A percentile compares a stretch with the other conserved stretches of the same genome.
Evolutionary conservation across 2,329 filamentous ascomycete species (phyloP).

Genomic region (Penicillium sp.): DNA sequence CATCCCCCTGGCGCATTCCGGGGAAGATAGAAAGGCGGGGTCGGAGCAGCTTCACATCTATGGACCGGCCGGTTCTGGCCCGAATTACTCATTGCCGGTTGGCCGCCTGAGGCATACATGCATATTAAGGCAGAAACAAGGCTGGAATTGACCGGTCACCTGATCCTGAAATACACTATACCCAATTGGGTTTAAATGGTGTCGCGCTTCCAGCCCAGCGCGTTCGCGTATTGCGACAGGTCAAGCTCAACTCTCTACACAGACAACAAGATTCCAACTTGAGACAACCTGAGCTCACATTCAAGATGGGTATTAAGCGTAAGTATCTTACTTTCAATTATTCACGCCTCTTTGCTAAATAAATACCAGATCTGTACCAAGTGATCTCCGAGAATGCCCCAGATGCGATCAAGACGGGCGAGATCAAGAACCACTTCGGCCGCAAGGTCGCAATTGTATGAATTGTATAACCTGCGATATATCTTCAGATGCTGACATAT

Average conservation of each 20-base stretch:
- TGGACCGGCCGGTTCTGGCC: conserved; percentile 18
- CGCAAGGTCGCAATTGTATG: conserved; percentile 93
- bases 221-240: conserved; percentile 17
- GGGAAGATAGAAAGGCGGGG: conserved; percentile 23
- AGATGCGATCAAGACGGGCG: conserved; percentile 91
- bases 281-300: neutral
- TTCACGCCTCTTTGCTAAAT: conserved; percentile 54
- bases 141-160: conserved; percentile 16
- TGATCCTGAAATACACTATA: conserved; percentile 13
- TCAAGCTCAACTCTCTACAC: conserved; percentile 5
- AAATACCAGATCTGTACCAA: conserved; percentile 63
- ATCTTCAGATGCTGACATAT: conserved; percentile 20
- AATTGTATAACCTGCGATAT: neutral
- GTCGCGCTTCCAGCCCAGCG: conserved; percentile 17
- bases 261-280: neutral
- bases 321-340: conserved; percentile 23
- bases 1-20: conserved; percentile 26
- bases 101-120: conserved; percentile 21
- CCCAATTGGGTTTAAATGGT: conserved; percentile 21
- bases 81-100: conserved; percentile 10
- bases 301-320: conserved; percentile 55
- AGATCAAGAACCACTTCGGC: conserved; percentile 98
- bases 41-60: conserved; percentile 8
- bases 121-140: conserved; percentile 9
- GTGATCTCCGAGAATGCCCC: conserved; percentile 91